Evolutionary conservation across 1,139 yeast species (phyloP).

Genomic region (Nakaseomyces nivariensis): DNA sequence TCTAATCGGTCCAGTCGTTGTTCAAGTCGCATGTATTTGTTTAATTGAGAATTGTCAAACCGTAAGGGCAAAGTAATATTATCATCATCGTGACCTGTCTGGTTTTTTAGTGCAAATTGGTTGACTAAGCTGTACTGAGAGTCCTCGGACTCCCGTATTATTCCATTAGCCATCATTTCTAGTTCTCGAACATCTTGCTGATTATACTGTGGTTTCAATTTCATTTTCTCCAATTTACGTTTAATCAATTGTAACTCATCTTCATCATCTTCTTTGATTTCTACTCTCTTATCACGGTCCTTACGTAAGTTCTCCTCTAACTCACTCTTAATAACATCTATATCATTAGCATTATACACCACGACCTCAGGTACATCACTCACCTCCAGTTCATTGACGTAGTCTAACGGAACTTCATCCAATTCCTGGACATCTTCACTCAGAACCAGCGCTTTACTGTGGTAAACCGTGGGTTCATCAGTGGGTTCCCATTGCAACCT

Average conservation of each 20-base stretch:
- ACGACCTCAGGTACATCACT: neutral
- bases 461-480: neutral
- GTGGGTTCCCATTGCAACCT: neutral
- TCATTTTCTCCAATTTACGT: neutral
- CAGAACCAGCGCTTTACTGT: neutral
- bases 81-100: constrained; percentile 5
- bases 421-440: neutral
- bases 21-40: constrained; percentile 24
- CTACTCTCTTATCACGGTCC: too few species aligned
- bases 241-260: neutral
- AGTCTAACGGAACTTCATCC: neutral
- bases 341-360: neutral
- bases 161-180: neutral
- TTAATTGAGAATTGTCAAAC: neutral
- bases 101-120: neutral
- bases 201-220: neutral
- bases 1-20: constrained; percentile 6
- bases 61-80: neutral
- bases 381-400: neutral
- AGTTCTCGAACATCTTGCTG: neutral
- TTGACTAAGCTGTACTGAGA: neutral
- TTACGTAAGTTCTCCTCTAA: neutral
- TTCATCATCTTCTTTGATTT: neutral
- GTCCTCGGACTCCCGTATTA: constrained; percentile 1
- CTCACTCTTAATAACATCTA: neutral